Conservation (phyloP, 2,329 filamentous ascomycete genomes). For the Aspergillus fischeri region DNA sequence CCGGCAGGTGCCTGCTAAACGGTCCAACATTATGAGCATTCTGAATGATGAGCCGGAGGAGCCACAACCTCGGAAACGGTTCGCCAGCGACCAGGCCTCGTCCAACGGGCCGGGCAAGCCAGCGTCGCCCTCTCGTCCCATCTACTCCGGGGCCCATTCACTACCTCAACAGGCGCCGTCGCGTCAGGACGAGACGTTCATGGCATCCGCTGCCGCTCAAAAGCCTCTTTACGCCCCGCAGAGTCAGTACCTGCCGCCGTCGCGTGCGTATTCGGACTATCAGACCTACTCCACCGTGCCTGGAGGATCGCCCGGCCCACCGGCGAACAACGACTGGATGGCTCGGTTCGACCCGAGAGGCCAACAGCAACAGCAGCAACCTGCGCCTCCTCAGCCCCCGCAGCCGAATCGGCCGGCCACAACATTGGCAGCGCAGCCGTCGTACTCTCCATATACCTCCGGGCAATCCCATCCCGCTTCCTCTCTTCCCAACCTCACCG, state of each 20-base stretch:
- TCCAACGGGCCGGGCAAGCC: slow-evolving; percentile 13
- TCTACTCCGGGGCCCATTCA: slow-evolving; percentile 23
- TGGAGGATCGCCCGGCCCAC: slow-evolving; percentile 18
- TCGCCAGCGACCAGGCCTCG: slow-evolving; percentile 37
- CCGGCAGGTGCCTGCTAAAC: slow-evolving; percentile 43
- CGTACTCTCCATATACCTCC: slow-evolving; percentile 27
- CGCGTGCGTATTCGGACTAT: slow-evolving; percentile 33
- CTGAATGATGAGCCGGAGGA: slow-evolving; percentile 48
- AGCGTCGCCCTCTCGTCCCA: slow-evolving; percentile 23
- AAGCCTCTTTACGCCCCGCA: slow-evolving; percentile 26
- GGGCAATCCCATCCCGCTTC: slow-evolving; percentile 20
- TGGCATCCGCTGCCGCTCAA: slow-evolving; percentile 16
- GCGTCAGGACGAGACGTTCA: slow-evolving; percentile 23
- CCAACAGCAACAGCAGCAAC: slow-evolving; percentile 27
- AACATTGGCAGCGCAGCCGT: slow-evolving; percentile 22
- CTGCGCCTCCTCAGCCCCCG: slow-evolving; percentile 14
- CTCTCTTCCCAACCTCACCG: slow-evolving; percentile 23
- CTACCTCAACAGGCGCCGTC: slow-evolving; percentile 19
- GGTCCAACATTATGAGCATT: slow-evolving; percentile 48
- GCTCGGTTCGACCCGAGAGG: slow-evolving; percentile 40
- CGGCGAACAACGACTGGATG: slow-evolving; percentile 39
- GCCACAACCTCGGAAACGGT: slow-evolving; percentile 43
- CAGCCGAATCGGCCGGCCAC: slow-evolving; percentile 19
- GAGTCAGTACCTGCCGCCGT: slow-evolving; percentile 24
- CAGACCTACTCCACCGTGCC: slow-evolving; percentile 25